Conservation (phyloP, 768 basidiomycete genomes). For the Strobilomyces echinocephalus region DNA sequence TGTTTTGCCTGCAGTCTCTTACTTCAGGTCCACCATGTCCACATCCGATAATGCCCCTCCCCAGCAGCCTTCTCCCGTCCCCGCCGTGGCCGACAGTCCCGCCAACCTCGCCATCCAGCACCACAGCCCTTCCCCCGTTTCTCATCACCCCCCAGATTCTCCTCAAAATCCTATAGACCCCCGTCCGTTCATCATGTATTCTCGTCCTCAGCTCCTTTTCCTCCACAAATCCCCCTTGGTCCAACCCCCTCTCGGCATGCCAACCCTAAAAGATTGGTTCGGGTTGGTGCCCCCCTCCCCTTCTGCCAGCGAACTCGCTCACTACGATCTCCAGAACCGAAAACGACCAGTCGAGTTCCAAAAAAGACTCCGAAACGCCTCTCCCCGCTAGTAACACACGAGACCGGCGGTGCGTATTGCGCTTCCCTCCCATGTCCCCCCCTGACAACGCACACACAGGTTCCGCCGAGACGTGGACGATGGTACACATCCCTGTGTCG, state of each 20-base stretch:
- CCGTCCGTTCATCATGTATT: conserved; percentile 59
- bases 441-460: conserved; percentile 35
- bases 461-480: conserved; percentile 73
- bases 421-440: background rate
- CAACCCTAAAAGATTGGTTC: conserved; percentile 81
- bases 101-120: conserved; percentile 31
- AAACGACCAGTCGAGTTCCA: conserved; percentile 37
- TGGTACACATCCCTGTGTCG: conserved; percentile 38
- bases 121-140: conserved; percentile 5
- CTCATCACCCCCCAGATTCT: conserved; percentile 6
- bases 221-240: conserved; percentile 76
- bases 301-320: conserved; percentile 4
- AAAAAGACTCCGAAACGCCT: conserved; percentile 62
- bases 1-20: conserved; percentile 17
- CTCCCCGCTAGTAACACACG: conserved; percentile 47
- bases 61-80: conserved; percentile 19
- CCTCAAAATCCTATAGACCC: conserved; percentile 20
- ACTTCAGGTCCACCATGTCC: conserved; percentile 31
- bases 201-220: conserved; percentile 61
- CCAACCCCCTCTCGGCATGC: conserved; percentile 68
- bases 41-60: conserved; percentile 21
- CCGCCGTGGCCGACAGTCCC: conserved; percentile 29
- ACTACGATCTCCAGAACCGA: conserved; percentile 40
- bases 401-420: conserved; percentile 57
- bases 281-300: conserved; percentile 49